A percentile compares a stretch with the other conserved stretches of the same genome.
These are phyloP conservation scores for Candida chilensis DNA, from an alignment of 805 yeast genomes.

Conservation along the genomic window DNA sequence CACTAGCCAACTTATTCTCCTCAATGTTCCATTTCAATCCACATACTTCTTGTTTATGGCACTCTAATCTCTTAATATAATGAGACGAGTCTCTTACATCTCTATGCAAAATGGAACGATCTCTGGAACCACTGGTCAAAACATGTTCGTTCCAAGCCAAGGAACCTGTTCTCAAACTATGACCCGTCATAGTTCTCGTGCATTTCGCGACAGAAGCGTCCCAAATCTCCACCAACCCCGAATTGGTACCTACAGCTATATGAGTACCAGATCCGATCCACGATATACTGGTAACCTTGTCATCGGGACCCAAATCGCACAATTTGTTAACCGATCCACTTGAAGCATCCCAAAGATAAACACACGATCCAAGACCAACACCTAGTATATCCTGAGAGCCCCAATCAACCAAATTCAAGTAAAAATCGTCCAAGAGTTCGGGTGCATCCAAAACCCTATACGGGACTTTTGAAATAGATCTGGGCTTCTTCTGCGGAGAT, in stretches of 20 bases:
- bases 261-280: slow-evolving; percentile 97
- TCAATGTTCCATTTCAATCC: slow-evolving; percentile 92
- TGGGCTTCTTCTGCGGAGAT: slow-evolving; percentile 72
- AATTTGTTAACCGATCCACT: slow-evolving; percentile 77
- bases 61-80: slow-evolving; percentile 58
- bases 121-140: slow-evolving; percentile 80
- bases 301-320: slow-evolving; percentile 63
- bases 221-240: slow-evolving; percentile 91
- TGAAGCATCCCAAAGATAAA: slow-evolving; percentile 84
- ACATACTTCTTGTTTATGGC: slow-evolving; percentile 92
- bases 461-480: slow-evolving; percentile 80
- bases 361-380: slow-evolving; percentile 83
- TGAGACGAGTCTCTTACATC: slow-evolving; percentile 88
- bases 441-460: slow-evolving; percentile 95
- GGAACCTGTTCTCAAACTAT: slow-evolving; percentile 74
- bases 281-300: slow-evolving; percentile 70
- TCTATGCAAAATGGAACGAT: slow-evolving; percentile 74
- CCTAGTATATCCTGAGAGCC: slow-evolving; percentile 82
- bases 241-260: slow-evolving; percentile 82
- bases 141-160: slow-evolving; percentile 93
- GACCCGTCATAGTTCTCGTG: slow-evolving; percentile 89
- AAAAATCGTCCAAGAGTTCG: slow-evolving; percentile 87
- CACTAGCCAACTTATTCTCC: slow-evolving; percentile 87
- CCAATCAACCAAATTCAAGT: slow-evolving; percentile 91
- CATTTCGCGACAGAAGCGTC: slow-evolving; percentile 79